These are phyloP conservation scores for Primulina huaijiensis DNA, from an alignment of 257 asterid genomes.

Conservation along the genomic window DNA sequence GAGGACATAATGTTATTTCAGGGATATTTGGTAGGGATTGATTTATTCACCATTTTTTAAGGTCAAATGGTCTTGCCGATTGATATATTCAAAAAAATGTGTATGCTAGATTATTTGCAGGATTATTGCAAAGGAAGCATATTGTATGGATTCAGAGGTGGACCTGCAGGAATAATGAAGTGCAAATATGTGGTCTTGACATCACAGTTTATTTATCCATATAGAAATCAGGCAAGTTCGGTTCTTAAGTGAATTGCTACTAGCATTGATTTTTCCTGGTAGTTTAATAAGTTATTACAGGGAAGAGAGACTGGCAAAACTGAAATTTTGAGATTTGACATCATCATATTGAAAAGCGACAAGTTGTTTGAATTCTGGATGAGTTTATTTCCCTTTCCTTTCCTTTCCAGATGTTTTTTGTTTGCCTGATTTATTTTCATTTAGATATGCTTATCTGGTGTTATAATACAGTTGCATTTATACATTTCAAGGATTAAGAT, in stretches of 20 bases:
- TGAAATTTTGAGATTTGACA: not conserved
- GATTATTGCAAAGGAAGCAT: conserved; percentile 70
- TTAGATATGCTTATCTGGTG: not conserved
- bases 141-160: conserved; percentile 74
- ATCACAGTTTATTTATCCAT: conserved; percentile 60
- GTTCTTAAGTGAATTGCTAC: not conserved
- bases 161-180: conserved; percentile 84
- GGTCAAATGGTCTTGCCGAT: conserved; percentile 6
- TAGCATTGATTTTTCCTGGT: too few relatives aligned
- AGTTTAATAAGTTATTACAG: not conserved
- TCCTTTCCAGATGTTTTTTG: not conserved
- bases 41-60: not conserved
- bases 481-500: not conserved
- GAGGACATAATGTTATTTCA: conserved; percentile 78
- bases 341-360: not conserved
- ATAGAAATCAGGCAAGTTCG: conserved; percentile 58
- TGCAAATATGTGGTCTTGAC: conserved; percentile 56
- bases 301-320: not conserved
- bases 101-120: conserved; percentile 55
- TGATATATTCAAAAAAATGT: conserved; percentile 3
- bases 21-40: conserved; percentile 55
- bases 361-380: not conserved
- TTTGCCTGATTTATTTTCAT: not conserved
- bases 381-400: not conserved
- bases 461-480: not conserved